Conservation (phyloP, 202 grass and related monocot genomes). For the Schoenoplectus tabernaemontani region DNA sequence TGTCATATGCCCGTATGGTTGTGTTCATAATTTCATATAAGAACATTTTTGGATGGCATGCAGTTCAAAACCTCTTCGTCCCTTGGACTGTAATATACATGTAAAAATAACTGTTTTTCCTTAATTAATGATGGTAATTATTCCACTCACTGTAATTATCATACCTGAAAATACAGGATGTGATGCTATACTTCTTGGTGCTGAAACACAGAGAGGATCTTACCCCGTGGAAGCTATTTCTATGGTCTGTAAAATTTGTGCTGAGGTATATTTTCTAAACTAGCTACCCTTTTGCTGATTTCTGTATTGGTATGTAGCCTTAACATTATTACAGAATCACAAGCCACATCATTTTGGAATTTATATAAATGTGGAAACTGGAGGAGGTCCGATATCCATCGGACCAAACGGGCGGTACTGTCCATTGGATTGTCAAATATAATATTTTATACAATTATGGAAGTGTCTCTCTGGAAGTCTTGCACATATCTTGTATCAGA, state of each 20-base stretch:
- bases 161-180: constrained; percentile 23
- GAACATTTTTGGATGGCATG: neutral
- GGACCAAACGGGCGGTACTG: too few relatives aligned
- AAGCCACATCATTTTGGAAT: neutral
- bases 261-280: constrained; percentile 15
- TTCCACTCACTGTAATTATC: neutral
- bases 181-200: constrained; percentile 37
- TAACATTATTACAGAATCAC: neutral
- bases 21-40: neutral
- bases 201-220: constrained; percentile 33
- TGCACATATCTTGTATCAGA: too few relatives aligned
- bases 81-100: neutral
- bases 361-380: neutral
- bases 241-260: constrained; percentile 35
- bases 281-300: neutral
- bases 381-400: too few relatives aligned
- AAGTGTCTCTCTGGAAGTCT: too few relatives aligned
- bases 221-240: constrained; percentile 36
- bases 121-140: neutral
- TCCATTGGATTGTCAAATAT: too few relatives aligned
- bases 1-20: neutral
- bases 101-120: neutral
- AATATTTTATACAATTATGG: too few relatives aligned
- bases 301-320: neutral
- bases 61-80: too few relatives aligned